Evolutionary conservation across 805 yeast genomes (phyloP).

Genomic region (Cyberlindnera bimundalis): DNA sequence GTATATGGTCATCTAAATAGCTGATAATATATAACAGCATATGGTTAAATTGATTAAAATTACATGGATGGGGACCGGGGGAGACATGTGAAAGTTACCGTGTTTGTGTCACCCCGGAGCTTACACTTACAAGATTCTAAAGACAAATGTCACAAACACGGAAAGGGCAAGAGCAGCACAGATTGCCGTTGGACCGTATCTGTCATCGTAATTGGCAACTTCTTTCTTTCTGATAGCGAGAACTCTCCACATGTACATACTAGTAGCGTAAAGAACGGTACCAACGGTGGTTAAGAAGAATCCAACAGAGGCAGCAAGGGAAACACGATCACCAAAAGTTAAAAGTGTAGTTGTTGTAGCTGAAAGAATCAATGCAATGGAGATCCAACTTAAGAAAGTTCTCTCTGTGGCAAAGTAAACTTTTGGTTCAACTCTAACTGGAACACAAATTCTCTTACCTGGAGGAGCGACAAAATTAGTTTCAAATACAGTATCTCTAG

Average conservation of each 20-base stretch:
- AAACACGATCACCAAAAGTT: slow-evolving; percentile 74
- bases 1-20: no score
- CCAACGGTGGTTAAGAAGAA: slow-evolving; percentile 78
- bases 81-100: background rate
- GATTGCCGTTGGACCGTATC: slow-evolving; percentile 78
- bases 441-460: slow-evolving; percentile 87
- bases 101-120: slow-evolving; percentile 1
- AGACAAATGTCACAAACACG: slow-evolving; percentile 57
- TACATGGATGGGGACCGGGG: background rate
- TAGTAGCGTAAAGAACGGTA: slow-evolving; percentile 69
- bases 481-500: slow-evolving; percentile 62
- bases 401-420: slow-evolving; percentile 99
- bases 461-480: slow-evolving; percentile 67
- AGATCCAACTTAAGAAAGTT: slow-evolving; percentile 90
- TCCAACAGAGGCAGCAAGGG: slow-evolving; percentile 80
- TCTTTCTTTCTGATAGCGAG: slow-evolving; percentile 76
- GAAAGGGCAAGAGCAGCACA: slow-evolving; percentile 73
- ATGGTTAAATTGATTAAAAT: no score
- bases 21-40: no score
- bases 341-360: slow-evolving; percentile 85
- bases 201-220: slow-evolving; percentile 84
- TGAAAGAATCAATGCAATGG: slow-evolving; percentile 82
- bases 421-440: slow-evolving; percentile 96
- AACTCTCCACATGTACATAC: slow-evolving; percentile 77
- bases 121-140: slow-evolving; percentile 20